Evolutionary conservation across 2,329 filamentous ascomycete species (phyloP).

Genomic region (Pseudogymnoascus sp.): DNA sequence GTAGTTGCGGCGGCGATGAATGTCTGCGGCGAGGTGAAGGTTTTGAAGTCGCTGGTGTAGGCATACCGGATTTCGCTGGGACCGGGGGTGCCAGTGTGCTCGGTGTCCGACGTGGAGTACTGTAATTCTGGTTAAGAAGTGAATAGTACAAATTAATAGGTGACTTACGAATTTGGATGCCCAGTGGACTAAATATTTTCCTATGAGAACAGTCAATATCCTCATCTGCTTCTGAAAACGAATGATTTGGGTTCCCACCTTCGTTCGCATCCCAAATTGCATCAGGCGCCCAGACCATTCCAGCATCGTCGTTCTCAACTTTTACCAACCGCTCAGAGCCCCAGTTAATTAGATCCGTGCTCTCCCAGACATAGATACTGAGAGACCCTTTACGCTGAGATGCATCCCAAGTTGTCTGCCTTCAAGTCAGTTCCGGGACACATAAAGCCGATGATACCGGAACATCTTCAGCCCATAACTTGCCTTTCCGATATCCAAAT

Average conservation of each 20-base stretch:
- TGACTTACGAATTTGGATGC: slow-evolving; percentile 37
- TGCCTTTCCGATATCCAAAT: slow-evolving; percentile 42
- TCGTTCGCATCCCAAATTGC: slow-evolving; percentile 43
- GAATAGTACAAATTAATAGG: background rate
- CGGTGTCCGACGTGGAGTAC: slow-evolving; percentile 39
- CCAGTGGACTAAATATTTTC: slow-evolving; percentile 39
- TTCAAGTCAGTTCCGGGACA: background rate
- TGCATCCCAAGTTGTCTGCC: slow-evolving; percentile 43
- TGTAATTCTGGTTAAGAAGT: slow-evolving; percentile 17
- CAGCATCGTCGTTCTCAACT: slow-evolving; percentile 44
- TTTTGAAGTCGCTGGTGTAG: slow-evolving; percentile 46
- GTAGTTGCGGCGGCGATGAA: slow-evolving; percentile 41
- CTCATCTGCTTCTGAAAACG: background rate
- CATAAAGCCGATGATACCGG: background rate
- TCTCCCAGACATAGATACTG: slow-evolving; percentile 48
- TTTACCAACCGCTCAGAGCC: slow-evolving; percentile 37
- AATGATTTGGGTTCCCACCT: slow-evolving; percentile 19
- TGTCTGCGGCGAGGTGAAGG: slow-evolving; percentile 41
- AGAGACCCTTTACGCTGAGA: slow-evolving; percentile 42
- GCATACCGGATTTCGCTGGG: slow-evolving; percentile 43
- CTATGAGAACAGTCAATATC: slow-evolving; percentile 18
- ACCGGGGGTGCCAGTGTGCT: slow-evolving; percentile 39
- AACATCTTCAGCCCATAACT: background rate
- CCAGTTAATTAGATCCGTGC: slow-evolving; percentile 43
- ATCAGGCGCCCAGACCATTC: slow-evolving; percentile 51